Base-by-base conservation (phyloP, 805 yeast genomes). In the Candida mattraensis region DNA sequence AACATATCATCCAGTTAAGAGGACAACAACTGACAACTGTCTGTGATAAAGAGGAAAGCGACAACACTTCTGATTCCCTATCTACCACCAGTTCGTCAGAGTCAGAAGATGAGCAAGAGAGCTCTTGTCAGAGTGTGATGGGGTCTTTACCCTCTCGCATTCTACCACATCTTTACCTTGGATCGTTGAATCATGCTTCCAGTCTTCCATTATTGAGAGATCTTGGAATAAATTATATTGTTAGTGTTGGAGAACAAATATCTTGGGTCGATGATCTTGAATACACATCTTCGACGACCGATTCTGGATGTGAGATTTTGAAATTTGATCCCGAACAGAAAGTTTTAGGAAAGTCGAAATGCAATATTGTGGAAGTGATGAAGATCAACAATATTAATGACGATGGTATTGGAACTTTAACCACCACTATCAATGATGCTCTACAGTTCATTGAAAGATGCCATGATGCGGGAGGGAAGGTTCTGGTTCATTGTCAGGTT, bases 401-500 rank as follows among this genome's bases (percentile, higher is more conserved):
- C 58, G 96, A 91, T 58, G 97, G 98, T 1, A 80, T 85, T 30
- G 96, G 89, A 43, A 79, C 85, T 38, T 63, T 89, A 31, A 69
- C 83, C 0, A 62, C 64, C 23, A 73, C 83, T 3, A 65, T 89
- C 28, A 77, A 80, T 10, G 70, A 70, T 24, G 80, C 89, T 15
- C 64, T 91, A 25, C 65, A 72, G 2, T 86, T 78, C 52, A 75
- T 88, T 33, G 83, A 85, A 35, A 71, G 68, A 18, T 74, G 76
- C 13, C 64, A 66, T 44, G 46, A 57, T 14, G 46, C 48, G 1
- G 63, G 61, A 23, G 76, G 76, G 15, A 74, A 73, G 29, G 77
- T 81, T 2, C 66, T 91, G 42, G 89, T 91, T 8, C 98, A 91
- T 58, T 91, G 98, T 52, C 84, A 95, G 54, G 97, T 87, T 30